These are phyloP conservation scores for Termitomyces sp. DNA, from an alignment of 768 basidiomycete genomes.

Conservation along the genomic window DNA sequence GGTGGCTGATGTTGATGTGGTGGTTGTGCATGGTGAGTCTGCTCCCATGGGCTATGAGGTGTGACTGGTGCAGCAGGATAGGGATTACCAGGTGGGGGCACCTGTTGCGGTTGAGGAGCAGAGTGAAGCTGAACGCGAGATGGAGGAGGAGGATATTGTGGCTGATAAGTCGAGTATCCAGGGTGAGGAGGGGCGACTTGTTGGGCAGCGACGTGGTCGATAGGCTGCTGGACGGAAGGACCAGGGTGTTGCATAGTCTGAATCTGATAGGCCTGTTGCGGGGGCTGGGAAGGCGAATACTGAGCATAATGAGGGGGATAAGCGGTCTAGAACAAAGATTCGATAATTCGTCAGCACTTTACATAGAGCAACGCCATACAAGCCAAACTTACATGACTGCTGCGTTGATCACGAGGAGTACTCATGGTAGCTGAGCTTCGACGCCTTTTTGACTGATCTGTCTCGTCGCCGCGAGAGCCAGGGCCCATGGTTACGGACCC, in stretches of 20 bases:
- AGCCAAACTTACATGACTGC: conserved; percentile 40
- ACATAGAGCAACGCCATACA: background rate
- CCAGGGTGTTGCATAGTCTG: conserved; percentile 21
- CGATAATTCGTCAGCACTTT: conserved; percentile 6
- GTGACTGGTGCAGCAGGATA: conserved; percentile 42
- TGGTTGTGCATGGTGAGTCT: conserved; percentile 22
- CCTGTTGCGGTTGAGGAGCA: conserved; percentile 24
- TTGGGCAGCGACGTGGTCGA: conserved; percentile 38
- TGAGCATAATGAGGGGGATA: conserved; percentile 39
- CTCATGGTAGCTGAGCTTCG: conserved; percentile 32
- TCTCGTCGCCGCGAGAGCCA: conserved; percentile 29
- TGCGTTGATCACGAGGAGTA: conserved; percentile 39
- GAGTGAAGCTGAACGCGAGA: conserved; percentile 24
- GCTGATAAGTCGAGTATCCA: conserved; percentile 26
- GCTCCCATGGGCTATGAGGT: conserved; percentile 36
- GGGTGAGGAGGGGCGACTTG: conserved; percentile 31
- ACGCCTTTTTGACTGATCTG: conserved; percentile 35
- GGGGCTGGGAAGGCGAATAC: conserved; percentile 32
- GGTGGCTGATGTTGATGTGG: conserved; percentile 20
- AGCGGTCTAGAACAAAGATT: conserved; percentile 19
- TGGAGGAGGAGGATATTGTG: conserved; percentile 22
- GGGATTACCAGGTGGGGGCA: conserved; percentile 33
- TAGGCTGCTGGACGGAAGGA: conserved; percentile 23
- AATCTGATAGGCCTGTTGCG: conserved; percentile 26
- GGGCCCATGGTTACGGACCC: conserved; percentile 29